Percentiles rank a stretch among this genome's conserved stretches.
phyloP scores from a whole-genome alignment of 768 basidiomycete genomes.

The Arthromyces matolae region DNA sequence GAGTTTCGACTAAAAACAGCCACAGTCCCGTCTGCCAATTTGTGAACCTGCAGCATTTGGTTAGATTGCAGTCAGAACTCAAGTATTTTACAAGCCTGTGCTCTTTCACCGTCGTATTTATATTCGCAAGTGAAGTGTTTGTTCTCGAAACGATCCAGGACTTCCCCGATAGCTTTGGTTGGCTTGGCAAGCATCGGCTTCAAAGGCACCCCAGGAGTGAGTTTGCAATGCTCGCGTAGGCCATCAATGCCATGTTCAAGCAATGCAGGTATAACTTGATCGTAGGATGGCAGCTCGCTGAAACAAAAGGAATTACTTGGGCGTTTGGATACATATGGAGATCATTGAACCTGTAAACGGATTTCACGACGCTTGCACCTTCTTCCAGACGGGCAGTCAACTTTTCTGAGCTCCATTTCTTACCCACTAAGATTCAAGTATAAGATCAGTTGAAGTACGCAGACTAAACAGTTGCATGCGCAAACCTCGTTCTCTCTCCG shows the following conservation, averaged over 20 bases:
- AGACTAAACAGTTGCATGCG: too few relatives aligned
- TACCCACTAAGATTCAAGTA: slow-evolving; percentile 45
- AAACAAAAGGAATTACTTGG: background rate
- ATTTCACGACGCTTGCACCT: slow-evolving; percentile 73
- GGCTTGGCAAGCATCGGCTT: slow-evolving; percentile 99
- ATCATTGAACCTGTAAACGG: slow-evolving; percentile 80
- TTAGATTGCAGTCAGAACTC: background rate
- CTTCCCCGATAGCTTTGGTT: slow-evolving; percentile 97
- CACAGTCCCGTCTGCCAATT: slow-evolving; percentile 74
- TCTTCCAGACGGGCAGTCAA: slow-evolving; percentile 71
- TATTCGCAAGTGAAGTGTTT: slow-evolving; percentile 98
- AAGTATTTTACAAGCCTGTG: slow-evolving; percentile 53
- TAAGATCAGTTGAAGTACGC: too few relatives aligned
- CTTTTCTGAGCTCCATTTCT: slow-evolving; percentile 73
- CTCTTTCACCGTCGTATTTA: slow-evolving; percentile 98
- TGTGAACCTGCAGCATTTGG: slow-evolving; percentile 64
- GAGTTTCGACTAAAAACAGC: slow-evolving; percentile 96
- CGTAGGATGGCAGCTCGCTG: slow-evolving; percentile 92
- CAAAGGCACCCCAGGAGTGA: slow-evolving; percentile 93
- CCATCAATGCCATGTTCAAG: slow-evolving; percentile 72
- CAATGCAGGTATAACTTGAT: slow-evolving; percentile 87
- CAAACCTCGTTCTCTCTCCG: slow-evolving; percentile 64
- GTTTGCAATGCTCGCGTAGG: slow-evolving; percentile 73
- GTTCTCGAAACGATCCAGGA: slow-evolving; percentile 93
- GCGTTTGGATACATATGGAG: slow-evolving; percentile 4